Base-by-base conservation (phyloP, 768 basidiomycete genomes). In the Naganishia friedmannii region DNA sequence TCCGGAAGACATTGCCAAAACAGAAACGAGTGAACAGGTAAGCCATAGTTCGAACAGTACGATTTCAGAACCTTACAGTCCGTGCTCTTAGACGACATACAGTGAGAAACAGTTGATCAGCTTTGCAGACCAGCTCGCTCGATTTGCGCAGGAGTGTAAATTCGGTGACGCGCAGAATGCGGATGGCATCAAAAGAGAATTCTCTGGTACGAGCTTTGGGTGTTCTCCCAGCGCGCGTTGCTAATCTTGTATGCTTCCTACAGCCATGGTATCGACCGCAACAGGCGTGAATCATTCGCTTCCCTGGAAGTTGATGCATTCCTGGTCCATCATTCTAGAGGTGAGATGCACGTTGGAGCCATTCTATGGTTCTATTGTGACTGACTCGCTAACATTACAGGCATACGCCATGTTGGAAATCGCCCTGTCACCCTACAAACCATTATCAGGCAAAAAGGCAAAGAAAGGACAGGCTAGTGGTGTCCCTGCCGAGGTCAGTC, bases 331-430 rank as follows among this genome's bases (percentile, higher is more conserved):
- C 26, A n/a, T 63, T 45, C 28, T 63, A 28, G 60, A 63, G 60
- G 60, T 63, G 26, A 42, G 60, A 10, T 34, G 13, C 17, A 13
- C 60, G 42, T 12, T 13, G 6, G 19, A 45, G 21, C 42, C 39
- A 12, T 8, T 39, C 23, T 63, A 60, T 2, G 21, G 31, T 7
- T 19, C 32, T 23, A 2, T 32, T 26, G 39, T 1, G 42, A 13
- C 42, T 63, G 9, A 58, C 32, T 51, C n/a, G 2, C 12, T n/a
- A 17, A 46, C 15, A 29, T 63, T 10, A 28, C n/a, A 69, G 68
- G 51, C 51, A 26, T 69, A 45, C 39, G 68, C 68, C 12, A 69
- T 69, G 68, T 31, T 63, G 55, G 68, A 69, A 23, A 69, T 69
- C 31, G 68, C 68, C 4, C 23, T 69, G 42, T 51, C 68, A 9